phyloP scores from a whole-genome alignment of 2,329 filamentous ascomycete species.

The Diaporthe helianthi region DNA sequence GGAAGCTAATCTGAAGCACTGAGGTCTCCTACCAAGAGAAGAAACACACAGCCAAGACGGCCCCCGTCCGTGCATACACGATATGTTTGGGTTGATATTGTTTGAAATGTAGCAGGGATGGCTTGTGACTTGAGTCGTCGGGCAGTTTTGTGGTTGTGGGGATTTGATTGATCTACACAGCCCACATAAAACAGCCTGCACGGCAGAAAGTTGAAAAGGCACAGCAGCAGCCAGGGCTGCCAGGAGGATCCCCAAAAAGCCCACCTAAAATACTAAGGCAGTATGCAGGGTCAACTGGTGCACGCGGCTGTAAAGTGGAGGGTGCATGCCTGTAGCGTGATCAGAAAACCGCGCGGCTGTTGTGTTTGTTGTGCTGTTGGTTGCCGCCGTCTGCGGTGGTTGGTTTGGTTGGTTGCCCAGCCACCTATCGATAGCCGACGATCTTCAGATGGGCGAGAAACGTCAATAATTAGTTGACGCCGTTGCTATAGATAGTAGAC shows the following conservation, averaged over 20 bases:
- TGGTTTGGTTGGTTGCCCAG: conserved; percentile 18
- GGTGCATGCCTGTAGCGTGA: conserved; percentile 3
- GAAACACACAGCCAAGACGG: neutral
- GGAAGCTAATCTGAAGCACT: neutral
- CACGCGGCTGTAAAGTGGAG: neutral
- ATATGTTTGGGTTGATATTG: neutral
- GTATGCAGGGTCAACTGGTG: neutral
- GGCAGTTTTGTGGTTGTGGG: neutral
- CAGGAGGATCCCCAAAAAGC: neutral
- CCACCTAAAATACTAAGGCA: neutral
- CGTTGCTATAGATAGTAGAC: neutral
- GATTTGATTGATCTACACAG: conserved; percentile 11
- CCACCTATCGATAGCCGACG: conserved; percentile 21
- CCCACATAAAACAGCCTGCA: too few relatives aligned
- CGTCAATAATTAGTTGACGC: neutral
- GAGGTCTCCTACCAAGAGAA: too few relatives aligned
- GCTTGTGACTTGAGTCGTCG: neutral
- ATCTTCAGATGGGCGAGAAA: neutral
- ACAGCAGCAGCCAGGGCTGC: neutral
- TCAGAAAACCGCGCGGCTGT: neutral
- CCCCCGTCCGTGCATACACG: neutral
- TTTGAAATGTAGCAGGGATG: neutral
- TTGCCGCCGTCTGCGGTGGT: too few relatives aligned
- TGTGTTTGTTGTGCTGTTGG: too few relatives aligned
- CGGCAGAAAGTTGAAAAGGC: neutral